These are phyloP conservation scores for Beta lomatogona DNA, from an alignment of 179 eudicot species.

Conservation along the genomic window DNA sequence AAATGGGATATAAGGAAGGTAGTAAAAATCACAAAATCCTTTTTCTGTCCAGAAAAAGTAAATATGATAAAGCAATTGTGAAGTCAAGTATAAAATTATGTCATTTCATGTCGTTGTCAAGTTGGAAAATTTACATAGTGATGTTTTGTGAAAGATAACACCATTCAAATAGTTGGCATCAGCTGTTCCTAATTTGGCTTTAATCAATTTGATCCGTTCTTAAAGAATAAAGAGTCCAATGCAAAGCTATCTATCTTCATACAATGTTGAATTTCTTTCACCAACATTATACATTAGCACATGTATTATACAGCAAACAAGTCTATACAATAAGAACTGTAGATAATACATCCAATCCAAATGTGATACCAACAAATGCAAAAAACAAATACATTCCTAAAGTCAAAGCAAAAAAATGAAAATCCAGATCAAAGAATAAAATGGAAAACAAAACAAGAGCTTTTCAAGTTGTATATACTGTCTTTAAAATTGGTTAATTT, in stretches of 20 bases:
- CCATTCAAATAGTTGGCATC: too few species aligned
- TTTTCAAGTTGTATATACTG: not conserved
- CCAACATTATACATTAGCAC: not conserved
- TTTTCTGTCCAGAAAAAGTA: too few species aligned
- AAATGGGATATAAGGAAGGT: too few species aligned
- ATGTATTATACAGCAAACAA: not conserved
- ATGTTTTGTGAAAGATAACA: too few species aligned
- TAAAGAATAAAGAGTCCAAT: not conserved
- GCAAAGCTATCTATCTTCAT: too few species aligned
- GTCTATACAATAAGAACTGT: not conserved
- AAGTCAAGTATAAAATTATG: too few species aligned
- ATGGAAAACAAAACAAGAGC: not conserved
- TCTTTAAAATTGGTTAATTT: constrained; percentile 39
- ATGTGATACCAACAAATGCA: not conserved
- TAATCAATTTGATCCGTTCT: not conserved
- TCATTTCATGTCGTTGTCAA: too few species aligned
- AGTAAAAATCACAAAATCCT: too few species aligned
- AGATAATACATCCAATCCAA: not conserved
- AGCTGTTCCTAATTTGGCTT: not conserved
- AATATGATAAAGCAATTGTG: too few species aligned
- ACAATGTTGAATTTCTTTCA: not conserved
- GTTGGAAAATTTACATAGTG: too few species aligned
- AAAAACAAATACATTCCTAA: not conserved
- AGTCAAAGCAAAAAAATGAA: not conserved
- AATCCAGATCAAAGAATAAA: not conserved